phyloP scores from a whole-genome alignment of 2,329 filamentous ascomycete genomes.

The Chalaropsis thielavioides region DNA sequence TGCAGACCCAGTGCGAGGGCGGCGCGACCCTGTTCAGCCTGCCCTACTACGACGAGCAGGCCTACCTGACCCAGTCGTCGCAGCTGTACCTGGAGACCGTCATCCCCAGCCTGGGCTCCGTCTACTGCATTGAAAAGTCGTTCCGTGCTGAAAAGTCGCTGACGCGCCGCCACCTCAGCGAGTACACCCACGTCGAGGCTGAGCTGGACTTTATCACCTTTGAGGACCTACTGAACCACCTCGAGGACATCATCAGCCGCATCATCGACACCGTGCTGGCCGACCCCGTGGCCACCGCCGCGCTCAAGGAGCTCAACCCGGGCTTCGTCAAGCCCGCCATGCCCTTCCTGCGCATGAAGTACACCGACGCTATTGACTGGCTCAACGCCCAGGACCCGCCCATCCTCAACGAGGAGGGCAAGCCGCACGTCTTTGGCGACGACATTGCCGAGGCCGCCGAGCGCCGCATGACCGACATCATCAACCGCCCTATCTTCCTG shows the following conservation, averaged over 20 bases:
- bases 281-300: constrained; percentile 55
- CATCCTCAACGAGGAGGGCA: constrained; percentile 83
- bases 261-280: constrained; percentile 66
- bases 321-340: constrained; percentile 66
- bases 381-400: constrained; percentile 63
- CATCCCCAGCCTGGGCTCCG: constrained; percentile 77
- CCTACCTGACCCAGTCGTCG: constrained; percentile 91
- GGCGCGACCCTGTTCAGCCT: constrained; percentile 83
- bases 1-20: constrained; percentile 90
- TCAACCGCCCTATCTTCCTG: constrained; percentile 88
- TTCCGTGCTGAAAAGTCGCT: constrained; percentile 96
- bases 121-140: constrained; percentile 96
- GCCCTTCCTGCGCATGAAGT: constrained; percentile 91
- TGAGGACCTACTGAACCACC: constrained; percentile 68
- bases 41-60: constrained; percentile 75
- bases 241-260: constrained; percentile 75
- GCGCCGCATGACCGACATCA: constrained; percentile 90
- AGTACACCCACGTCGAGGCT: constrained; percentile 94
- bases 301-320: constrained; percentile 81
- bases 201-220: constrained; percentile 96
- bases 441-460: constrained; percentile 97
- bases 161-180: constrained; percentile 82
- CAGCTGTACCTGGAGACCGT: constrained; percentile 96
- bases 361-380: constrained; percentile 89
- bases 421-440: constrained; percentile 83